A percentile compares a stretch with the other conserved stretches of the same genome.
phyloP scores from a whole-genome alignment of 177 flowering plant species.

The Vitis hybrid region DNA sequence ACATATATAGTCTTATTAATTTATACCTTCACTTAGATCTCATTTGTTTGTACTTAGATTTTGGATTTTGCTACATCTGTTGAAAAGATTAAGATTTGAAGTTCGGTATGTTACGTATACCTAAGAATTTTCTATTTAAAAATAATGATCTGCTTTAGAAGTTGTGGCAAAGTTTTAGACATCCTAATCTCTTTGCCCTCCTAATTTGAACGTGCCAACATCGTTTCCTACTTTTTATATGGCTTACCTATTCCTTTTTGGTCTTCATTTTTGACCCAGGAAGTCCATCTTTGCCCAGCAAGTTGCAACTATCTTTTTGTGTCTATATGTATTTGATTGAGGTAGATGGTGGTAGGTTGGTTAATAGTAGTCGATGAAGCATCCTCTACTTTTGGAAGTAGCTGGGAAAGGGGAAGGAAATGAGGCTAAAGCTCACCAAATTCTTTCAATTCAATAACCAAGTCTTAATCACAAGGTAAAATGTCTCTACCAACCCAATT shows the following conservation, averaged over 20 bases:
- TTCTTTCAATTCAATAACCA: not conserved
- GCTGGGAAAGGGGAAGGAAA: conserved; percentile 5
- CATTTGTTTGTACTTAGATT: no score
- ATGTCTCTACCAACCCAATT: conserved; percentile 11
- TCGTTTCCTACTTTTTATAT: no score
- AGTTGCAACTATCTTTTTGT: not conserved
- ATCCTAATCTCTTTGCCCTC: no score
- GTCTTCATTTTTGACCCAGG: not conserved
- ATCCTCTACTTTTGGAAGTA: not conserved
- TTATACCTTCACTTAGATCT: no score
- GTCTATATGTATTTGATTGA: not conserved
- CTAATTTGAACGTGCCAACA: no score
- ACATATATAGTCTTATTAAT: no score
- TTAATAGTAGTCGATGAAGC: not conserved
- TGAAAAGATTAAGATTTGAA: no score
- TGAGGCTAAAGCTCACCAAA: not conserved
- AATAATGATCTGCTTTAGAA: no score
- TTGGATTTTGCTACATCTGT: no score
- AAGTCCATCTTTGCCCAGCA: not conserved
- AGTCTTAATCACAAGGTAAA: not conserved
- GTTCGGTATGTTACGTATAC: no score
- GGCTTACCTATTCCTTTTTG: not conserved
- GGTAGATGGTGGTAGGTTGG: conserved; percentile 10
- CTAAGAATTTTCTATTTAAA: no score
- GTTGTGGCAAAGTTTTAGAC: no score